Evolutionary conservation across 331 rosid genomes (phyloP), one percentile per base, ranked within the genome.

Genomic region (Malus hybrid): DNA sequence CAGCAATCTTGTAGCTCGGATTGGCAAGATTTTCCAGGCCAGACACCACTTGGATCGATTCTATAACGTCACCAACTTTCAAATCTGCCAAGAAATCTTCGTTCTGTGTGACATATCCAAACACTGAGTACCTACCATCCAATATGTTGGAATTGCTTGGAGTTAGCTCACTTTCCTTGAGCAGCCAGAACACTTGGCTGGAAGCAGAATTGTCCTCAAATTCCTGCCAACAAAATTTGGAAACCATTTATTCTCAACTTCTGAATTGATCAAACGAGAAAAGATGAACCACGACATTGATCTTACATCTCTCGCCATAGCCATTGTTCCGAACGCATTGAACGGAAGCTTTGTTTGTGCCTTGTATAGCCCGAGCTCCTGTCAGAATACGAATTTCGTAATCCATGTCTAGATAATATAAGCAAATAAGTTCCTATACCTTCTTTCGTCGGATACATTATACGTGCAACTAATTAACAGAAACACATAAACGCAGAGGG

Each of bases 251-350:
- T 22, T 52, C 28, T 70, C 69, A 46, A 68, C 57, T 52, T 52
- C 20, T 16, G 20, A 16, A 64, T 67, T n/a, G 22, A 65, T 52
- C 24, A 11, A n/a, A 18, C 46, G 64, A 52, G 67, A 61, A 73
- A 10, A 62, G 62, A 2, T 52, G 57, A 65, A 56, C 14, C 15
- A 3, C 28, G 16, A 57, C 20, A 48, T 61, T 63, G 63, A 65
- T 44, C 91, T 86, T 80, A 95, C 99, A 67, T 95, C 99, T 92
- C 97, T 89, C 48, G 97, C 97, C 99, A 95, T 90, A 62, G 99
- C 97, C 99, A 95, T 95, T 11, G 99, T 95, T 83, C 99, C 99
- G 65, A 95, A 95, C 44, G 97, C 99, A 80, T 95, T 95, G 78
- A 95, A 95, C 2, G 99, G 99, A 80, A 95, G 97, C 85, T 85